These are phyloP conservation scores for Colletotrichum sp. DNA, from an alignment of 2,329 filamentous ascomycete species.

Conservation along the genomic window DNA sequence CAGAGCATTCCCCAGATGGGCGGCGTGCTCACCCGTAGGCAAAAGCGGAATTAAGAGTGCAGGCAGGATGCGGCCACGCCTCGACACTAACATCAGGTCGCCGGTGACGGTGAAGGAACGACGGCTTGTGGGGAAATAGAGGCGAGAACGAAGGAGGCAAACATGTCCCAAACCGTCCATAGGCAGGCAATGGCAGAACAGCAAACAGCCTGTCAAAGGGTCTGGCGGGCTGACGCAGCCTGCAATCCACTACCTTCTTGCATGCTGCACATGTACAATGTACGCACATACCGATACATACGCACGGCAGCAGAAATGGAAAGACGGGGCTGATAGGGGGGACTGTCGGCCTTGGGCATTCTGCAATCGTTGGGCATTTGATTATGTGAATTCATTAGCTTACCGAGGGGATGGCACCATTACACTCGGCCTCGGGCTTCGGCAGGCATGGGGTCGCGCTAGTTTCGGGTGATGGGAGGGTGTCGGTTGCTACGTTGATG, in stretches of 20 bases:
- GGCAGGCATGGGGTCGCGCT: neutral
- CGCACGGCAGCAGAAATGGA: neutral
- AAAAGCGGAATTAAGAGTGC: neutral
- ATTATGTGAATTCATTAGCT: constrained; percentile 1
- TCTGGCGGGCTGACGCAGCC: neutral
- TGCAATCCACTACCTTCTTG: neutral
- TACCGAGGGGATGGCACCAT: constrained; percentile 1
- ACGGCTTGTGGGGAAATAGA: neutral
- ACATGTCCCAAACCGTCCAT: neutral
- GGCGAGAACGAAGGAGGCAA: neutral
- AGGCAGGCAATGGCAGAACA: neutral
- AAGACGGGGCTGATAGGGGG: neutral
- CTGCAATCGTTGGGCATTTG: neutral
- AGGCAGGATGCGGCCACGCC: neutral
- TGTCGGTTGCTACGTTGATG: neutral
- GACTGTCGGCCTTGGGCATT: neutral
- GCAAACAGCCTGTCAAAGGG: neutral
- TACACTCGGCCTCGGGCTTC: neutral
- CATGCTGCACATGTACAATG: neutral
- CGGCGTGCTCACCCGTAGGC: neutral
- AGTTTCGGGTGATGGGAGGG: neutral
- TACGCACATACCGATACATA: neutral
- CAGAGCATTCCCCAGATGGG: neutral
- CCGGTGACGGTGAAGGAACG: neutral
- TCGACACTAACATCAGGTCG: neutral